Percentiles rank a stretch among this genome's conserved stretches.
phyloP scores from a whole-genome alignment of 306 rosid species.

The Biancaea sappan region DNA sequence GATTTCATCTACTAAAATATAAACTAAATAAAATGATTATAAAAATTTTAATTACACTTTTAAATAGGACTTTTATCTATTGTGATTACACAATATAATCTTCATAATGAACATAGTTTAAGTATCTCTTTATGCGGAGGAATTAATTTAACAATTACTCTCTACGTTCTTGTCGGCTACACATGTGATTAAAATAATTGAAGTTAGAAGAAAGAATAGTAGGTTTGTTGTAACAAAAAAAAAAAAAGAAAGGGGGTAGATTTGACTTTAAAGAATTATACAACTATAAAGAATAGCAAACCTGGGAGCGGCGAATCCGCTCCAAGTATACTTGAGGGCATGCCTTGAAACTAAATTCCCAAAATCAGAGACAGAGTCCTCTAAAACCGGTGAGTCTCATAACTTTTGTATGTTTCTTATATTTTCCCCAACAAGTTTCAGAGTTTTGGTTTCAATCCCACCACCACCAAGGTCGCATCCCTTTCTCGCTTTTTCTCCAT shows the following conservation, averaged over 20 bases:
- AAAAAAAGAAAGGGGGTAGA: background rate
- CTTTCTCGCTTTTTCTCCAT: background rate
- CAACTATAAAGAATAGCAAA: background rate
- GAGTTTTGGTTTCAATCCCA: background rate
- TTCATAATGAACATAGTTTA: too few relatives aligned
- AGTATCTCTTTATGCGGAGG: too few relatives aligned
- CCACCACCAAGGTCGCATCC: background rate
- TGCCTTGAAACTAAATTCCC: slow-evolving; percentile 14
- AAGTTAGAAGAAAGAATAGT: background rate
- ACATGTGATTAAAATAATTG: background rate
- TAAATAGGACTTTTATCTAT: too few relatives aligned
- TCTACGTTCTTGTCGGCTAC: background rate
- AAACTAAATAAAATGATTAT: too few relatives aligned
- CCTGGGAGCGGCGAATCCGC: too few relatives aligned
- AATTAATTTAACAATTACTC: background rate
- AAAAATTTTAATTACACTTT: too few relatives aligned
- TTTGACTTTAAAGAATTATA: background rate
- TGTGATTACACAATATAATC: too few relatives aligned
- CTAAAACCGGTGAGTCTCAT: slow-evolving; percentile 3
- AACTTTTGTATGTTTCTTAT: background rate
- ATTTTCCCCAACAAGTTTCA: background rate
- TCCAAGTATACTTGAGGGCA: too few relatives aligned
- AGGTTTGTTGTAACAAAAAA: background rate
- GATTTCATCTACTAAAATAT: too few relatives aligned
- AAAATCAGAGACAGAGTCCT: background rate